A percentile compares a stretch with the other conserved stretches of the same genome.
phyloP scores from a whole-genome alignment of 2,329 filamentous ascomycete genomes.

The Pseudopyrenochaeta lycopersici region DNA sequence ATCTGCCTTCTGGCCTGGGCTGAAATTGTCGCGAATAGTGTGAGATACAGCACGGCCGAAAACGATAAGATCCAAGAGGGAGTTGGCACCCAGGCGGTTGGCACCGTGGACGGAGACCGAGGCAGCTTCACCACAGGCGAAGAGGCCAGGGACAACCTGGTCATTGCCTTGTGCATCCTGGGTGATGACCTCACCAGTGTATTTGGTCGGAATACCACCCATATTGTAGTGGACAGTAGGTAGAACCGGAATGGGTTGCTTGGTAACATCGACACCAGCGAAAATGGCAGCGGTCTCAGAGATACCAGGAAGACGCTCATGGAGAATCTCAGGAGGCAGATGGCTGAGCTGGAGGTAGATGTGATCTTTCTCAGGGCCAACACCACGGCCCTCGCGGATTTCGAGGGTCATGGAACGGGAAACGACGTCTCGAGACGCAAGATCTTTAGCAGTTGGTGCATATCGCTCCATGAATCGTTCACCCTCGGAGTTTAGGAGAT shows the following conservation, averaged over 20 bases:
- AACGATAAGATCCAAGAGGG: conserved; percentile 94
- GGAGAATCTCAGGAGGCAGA: conserved; percentile 87
- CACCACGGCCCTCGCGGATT: conserved; percentile 96
- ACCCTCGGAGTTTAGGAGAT: conserved; percentile 95
- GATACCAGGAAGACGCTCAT: conserved; percentile 97
- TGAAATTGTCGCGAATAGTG: conserved; percentile 94
- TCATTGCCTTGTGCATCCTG: conserved; percentile 87
- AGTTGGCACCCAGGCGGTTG: conserved; percentile 98
- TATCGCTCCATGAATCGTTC: conserved; percentile 99
- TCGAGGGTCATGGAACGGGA: conserved; percentile 98
- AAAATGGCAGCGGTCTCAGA: conserved; percentile 98
- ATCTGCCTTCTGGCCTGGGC: conserved; percentile 80
- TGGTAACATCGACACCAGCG: conserved; percentile 93
- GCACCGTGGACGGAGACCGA: conserved; percentile 98
- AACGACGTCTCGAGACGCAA: conserved; percentile 94
- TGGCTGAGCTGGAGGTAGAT: conserved; percentile 98
- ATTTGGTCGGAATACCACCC: conserved; percentile 97
- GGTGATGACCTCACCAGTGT: conserved; percentile 94
- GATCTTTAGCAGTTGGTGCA: conserved; percentile 96
- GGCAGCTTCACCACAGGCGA: conserved; percentile 95
- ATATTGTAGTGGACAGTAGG: conserved; percentile 99
- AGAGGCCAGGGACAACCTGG: conserved; percentile 92
- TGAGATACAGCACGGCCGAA: conserved; percentile 98
- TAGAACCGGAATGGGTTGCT: conserved; percentile 95
- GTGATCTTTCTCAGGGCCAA: conserved; percentile 96